These are phyloP conservation scores for Berberis thunbergii DNA, from an alignment of 164 flowering plant genomes.

Conservation along the genomic window DNA sequence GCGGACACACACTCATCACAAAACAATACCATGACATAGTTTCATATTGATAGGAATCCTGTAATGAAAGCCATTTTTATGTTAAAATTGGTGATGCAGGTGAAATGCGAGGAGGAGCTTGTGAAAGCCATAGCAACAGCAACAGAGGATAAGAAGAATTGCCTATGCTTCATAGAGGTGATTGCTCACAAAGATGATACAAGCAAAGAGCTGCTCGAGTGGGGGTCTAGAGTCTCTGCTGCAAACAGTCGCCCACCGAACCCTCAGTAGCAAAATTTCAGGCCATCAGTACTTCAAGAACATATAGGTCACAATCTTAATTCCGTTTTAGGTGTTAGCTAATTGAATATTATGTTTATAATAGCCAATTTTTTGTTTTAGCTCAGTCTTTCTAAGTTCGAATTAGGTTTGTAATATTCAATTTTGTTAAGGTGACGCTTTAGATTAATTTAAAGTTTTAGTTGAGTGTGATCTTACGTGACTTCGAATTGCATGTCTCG, in stretches of 20 bases:
- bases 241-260: conserved; percentile 83
- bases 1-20: no score
- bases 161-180: conserved; percentile 77
- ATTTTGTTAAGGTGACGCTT: no score
- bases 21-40: not conserved
- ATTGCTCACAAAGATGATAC: conserved; percentile 80
- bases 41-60: not conserved
- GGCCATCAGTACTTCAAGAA: not conserved
- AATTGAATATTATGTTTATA: no score
- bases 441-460: no score
- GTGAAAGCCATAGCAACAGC: conserved; percentile 56
- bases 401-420: no score
- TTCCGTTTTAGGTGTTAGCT: no score
- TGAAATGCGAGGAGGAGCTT: conserved; percentile 52
- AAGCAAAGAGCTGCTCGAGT: conserved; percentile 77
- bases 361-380: no score
- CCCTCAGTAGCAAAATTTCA: conserved; percentile 36
- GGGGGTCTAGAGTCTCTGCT: conserved; percentile 79
- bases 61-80: no score
- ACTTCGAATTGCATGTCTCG: no score
- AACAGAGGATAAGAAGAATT: conserved; percentile 46
- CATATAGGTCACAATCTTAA: no score
- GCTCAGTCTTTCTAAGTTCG: no score
- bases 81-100: conserved; percentile 26
- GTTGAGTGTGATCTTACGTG: no score